Evolutionary conservation across 176 grass and related monocot species (phyloP).

Genomic region (Hordeum marinum): DNA sequence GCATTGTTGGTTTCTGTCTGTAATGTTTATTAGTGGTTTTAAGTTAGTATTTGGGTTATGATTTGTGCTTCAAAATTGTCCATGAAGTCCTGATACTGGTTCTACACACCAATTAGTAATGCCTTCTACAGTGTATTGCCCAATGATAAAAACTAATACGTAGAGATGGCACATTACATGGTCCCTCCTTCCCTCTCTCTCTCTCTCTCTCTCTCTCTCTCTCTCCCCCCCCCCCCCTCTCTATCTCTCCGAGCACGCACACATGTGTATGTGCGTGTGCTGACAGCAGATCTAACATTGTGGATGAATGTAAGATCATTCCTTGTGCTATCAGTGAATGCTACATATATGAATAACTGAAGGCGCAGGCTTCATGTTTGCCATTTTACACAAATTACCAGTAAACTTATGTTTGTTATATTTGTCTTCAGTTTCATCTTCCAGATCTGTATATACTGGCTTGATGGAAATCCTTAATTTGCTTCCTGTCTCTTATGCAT

Average conservation of each 20-base stretch:
- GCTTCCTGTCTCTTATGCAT: neutral
- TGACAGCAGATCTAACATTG: neutral
- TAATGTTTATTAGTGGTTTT: neutral
- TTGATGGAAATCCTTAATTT: neutral
- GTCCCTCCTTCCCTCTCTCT: no score
- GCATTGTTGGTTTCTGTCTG: neutral
- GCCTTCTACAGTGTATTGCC: neutral
- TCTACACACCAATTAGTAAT: neutral
- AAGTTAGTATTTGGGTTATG: neutral
- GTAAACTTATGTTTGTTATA: neutral
- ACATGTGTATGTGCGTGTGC: no score
- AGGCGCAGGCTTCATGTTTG: neutral
- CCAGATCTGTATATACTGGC: neutral
- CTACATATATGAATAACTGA: neutral
- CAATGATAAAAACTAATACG: slow-evolving; percentile 14
- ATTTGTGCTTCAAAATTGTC: neutral
- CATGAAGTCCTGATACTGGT: neutral
- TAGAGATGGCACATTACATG: neutral
- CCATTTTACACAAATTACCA: neutral
- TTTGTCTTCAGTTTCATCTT: neutral
- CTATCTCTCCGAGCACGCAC: neutral
- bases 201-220: no score
- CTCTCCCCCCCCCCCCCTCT: no score
- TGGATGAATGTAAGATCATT: neutral
- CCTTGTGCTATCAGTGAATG: slow-evolving; percentile 8